A percentile compares a stretch with the other conserved stretches of the same genome.
These are phyloP conservation scores for Sphaerulina populicola DNA, from an alignment of 2,329 filamentous ascomycete genomes.

Conservation along the genomic window DNA sequence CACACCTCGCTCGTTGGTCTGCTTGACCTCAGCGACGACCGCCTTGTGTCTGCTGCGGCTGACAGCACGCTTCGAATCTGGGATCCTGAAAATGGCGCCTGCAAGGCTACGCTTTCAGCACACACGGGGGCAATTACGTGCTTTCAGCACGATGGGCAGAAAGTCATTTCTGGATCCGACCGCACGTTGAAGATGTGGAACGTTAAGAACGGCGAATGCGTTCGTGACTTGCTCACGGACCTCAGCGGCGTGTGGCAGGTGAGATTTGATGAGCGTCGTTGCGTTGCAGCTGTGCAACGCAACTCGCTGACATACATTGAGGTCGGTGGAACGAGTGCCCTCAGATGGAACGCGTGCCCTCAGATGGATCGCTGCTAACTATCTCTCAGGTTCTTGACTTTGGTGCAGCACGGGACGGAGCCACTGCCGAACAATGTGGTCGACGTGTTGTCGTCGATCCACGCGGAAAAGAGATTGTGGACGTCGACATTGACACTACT, in stretches of 20 bases:
- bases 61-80: constrained; percentile 93
- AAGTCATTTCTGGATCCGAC: constrained; percentile 93
- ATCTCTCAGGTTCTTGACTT: constrained; percentile 80
- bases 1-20: constrained; percentile 88
- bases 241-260: constrained; percentile 98
- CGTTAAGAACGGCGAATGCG: constrained; percentile 79
- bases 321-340: constrained; percentile 45
- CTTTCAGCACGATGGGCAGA: constrained; percentile 94
- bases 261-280: constrained; percentile 89
- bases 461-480: constrained; percentile 30
- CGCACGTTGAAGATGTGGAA: constrained; percentile 99
- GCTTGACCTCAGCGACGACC: constrained; percentile 78
- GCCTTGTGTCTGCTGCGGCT: constrained; percentile 86
- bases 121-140: constrained; percentile 97
- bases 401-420: constrained; percentile 82
- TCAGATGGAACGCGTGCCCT: neutral
- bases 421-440: constrained; percentile 67
- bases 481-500: constrained; percentile 23
- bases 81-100: constrained; percentile 88
- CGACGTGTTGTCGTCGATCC: constrained; percentile 57
- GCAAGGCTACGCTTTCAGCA: constrained; percentile 80
- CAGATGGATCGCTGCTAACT: constrained; percentile 29
- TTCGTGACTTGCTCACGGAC: constrained; percentile 86
- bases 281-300: constrained; percentile 91
- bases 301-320: constrained; percentile 91